phyloP scores from a whole-genome alignment of 2,329 filamentous ascomycete species.

The Pestalotiopsis sp. region DNA sequence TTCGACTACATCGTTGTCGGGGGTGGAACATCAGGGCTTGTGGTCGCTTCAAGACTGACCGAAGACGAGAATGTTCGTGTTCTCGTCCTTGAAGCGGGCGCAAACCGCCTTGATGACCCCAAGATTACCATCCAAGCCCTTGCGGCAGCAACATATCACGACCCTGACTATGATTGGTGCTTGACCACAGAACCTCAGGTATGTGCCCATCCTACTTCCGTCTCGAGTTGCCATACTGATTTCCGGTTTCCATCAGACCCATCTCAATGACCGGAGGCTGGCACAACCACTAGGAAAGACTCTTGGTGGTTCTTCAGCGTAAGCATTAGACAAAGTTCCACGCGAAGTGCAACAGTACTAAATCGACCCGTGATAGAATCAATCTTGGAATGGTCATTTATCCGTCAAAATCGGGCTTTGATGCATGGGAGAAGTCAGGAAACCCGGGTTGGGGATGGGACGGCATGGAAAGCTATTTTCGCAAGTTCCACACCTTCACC shows the following conservation, averaged over 20 bases:
- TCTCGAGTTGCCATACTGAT: background rate
- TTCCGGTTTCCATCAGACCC: background rate
- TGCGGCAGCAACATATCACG: slow-evolving; percentile 20
- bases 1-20: slow-evolving; percentile 25
- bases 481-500: slow-evolving; percentile 11
- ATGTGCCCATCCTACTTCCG: background rate
- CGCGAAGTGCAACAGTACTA: background rate
- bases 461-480: slow-evolving; percentile 9
- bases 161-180: slow-evolving; percentile 18
- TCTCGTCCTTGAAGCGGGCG: slow-evolving; percentile 18
- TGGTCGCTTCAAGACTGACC: slow-evolving; percentile 21
- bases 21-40: slow-evolving; percentile 25
- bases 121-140: slow-evolving; percentile 9
- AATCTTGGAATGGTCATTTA: slow-evolving; percentile 14
- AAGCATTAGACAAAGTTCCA: background rate
- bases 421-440: slow-evolving; percentile 15
- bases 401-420: slow-evolving; percentile 2
- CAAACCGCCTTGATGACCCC: slow-evolving; percentile 11
- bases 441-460: slow-evolving; percentile 16
- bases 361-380: background rate
- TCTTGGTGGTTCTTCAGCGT: slow-evolving; percentile 16
- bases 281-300: slow-evolving; percentile 11
- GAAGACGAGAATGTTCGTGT: slow-evolving; percentile 14
- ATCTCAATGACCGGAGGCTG: slow-evolving; percentile 7
- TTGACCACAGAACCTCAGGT: slow-evolving; percentile 15